Evolutionary conservation across 208 protist species (phyloP), one percentile per base, ranked within the genome.

Genomic region (Endotrypanum monterogeii): DNA sequence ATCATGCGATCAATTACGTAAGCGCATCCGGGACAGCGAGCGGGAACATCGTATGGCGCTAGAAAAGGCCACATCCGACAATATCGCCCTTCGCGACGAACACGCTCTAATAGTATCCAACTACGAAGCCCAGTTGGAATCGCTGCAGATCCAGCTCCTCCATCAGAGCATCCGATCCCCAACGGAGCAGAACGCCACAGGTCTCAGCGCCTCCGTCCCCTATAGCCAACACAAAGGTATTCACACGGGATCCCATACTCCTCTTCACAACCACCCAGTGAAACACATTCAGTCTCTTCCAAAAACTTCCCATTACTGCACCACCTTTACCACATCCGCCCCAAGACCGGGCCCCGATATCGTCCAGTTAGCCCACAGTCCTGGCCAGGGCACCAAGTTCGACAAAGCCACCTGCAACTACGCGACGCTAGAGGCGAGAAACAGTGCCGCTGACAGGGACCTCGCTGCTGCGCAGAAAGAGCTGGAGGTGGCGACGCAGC

Each of bases 371-470:
- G n/a, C n/a, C n/a, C n/a, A n/a, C n/a, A n/a, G n/a, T n/a, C n/a
- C n/a, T n/a, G n/a, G n/a, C n/a, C n/a, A n/a, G n/a, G n/a, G n/a
- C n/a, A n/a, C n/a, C n/a, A n/a, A n/a, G n/a, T n/a, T n/a, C n/a
- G n/a, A n/a, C n/a, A n/a, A n/a, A n/a, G n/a, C n/a, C n/a, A n/a
- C n/a, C n/a, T n/a, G n/a, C n/a, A n/a, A n/a, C n/a, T n/a, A n/a
- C n/a, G n/a, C 71, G 30, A 41, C 23, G 25, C 76, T 81, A 51
- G 67, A 37, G 18, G 76, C 73, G 71, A 55, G 67, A 62, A 66
- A 25, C 35, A 54, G 35, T n/a, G 76, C 71, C 25, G 25, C 56
- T 44, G 60, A 70, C 50, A 63, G 65, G 55, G 75, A 79, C 25
- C 61, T 32, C 50, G 46, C 46, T 23, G 71, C 32, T n/a, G 58